These are phyloP conservation scores for Alternaria postmessia DNA, from an alignment of 2,329 filamentous ascomycete species.

Conservation along the genomic window DNA sequence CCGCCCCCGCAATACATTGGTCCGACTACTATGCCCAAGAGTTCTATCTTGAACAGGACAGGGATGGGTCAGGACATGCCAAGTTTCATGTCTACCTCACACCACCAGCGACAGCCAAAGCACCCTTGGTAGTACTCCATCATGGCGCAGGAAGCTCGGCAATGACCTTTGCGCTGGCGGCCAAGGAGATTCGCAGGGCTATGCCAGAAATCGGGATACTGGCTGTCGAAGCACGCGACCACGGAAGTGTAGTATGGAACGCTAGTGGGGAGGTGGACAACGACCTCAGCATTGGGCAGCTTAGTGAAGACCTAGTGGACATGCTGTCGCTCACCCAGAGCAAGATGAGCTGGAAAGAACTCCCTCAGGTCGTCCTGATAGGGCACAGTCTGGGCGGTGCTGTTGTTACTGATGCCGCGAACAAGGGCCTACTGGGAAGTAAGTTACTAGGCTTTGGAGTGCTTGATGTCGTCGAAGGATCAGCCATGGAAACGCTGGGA, in stretches of 20 bases:
- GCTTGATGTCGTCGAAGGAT: conserved; percentile 93
- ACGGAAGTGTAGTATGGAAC: conserved; percentile 71
- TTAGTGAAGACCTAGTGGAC: conserved; percentile 75
- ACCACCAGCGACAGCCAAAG: conserved; percentile 71
- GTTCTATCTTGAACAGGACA: conserved; percentile 69
- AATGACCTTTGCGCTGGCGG: conserved; percentile 86
- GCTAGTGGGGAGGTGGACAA: conserved; percentile 51
- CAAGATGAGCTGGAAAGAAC: conserved; percentile 74
- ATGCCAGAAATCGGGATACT: conserved; percentile 84
- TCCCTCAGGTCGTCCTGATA: conserved; percentile 82
- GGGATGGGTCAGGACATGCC: conserved; percentile 54
- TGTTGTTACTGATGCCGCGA: conserved; percentile 84
- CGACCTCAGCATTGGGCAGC: conserved; percentile 75
- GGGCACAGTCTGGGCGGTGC: conserved; percentile 94
- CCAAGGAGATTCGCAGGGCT: conserved; percentile 76
- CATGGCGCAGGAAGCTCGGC: conserved; percentile 95
- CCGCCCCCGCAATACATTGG: conserved; percentile 74
- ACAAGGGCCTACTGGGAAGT: conserved; percentile 68
- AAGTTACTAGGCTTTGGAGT: conserved; percentile 85
- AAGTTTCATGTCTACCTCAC: conserved; percentile 88
- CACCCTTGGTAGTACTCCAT: conserved; percentile 89
- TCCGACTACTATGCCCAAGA: conserved; percentile 91
- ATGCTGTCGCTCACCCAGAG: conserved; percentile 73
- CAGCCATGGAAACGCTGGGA: conserved; percentile 90
- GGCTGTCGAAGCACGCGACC: conserved; percentile 84